Evolutionary conservation across 2,329 filamentous ascomycete genomes (phyloP).

Genomic region (Chrysoporthe puriensis): DNA sequence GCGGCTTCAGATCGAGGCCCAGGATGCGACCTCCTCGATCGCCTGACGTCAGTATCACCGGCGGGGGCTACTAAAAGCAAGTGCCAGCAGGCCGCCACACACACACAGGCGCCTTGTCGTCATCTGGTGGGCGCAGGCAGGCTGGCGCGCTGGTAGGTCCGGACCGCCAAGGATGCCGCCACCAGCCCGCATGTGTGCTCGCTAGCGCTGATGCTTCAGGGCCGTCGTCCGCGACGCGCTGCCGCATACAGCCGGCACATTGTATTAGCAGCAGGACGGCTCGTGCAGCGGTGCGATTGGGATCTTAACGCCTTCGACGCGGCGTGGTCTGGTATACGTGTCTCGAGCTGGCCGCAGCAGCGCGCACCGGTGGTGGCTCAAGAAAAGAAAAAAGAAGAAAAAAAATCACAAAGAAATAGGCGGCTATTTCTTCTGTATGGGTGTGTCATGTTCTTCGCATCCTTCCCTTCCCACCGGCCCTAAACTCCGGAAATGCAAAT

Average conservation of each 20-base stretch:
- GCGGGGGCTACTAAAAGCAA: background rate
- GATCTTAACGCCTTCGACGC: too few relatives aligned
- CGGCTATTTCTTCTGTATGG: background rate
- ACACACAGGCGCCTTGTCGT: slow-evolving; percentile 5
- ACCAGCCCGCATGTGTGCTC: background rate
- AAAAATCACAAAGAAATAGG: background rate
- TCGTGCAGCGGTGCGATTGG: too few relatives aligned
- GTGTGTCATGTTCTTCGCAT: slow-evolving; percentile 14
- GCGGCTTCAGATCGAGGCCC: background rate
- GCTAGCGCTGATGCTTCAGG: background rate
- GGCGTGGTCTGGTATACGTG: too few relatives aligned
- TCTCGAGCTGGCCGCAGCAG: too few relatives aligned
- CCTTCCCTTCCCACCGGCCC: background rate
- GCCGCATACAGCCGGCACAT: too few relatives aligned
- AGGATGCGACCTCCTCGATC: slow-evolving; percentile 6
- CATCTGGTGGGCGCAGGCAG: background rate
- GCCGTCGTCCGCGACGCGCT: too few relatives aligned
- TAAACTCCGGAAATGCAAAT: slow-evolving; percentile 7
- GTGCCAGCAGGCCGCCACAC: background rate
- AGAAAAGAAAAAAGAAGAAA: too few relatives aligned
- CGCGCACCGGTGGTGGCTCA: background rate
- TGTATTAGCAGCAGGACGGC: too few relatives aligned
- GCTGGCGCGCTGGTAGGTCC: background rate
- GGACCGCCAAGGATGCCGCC: background rate
- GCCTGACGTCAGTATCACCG: slow-evolving; percentile 14